Evolutionary conservation across 352 stramenopile genomes (phyloP).

Genomic region (Paralagenidium karlingii): DNA sequence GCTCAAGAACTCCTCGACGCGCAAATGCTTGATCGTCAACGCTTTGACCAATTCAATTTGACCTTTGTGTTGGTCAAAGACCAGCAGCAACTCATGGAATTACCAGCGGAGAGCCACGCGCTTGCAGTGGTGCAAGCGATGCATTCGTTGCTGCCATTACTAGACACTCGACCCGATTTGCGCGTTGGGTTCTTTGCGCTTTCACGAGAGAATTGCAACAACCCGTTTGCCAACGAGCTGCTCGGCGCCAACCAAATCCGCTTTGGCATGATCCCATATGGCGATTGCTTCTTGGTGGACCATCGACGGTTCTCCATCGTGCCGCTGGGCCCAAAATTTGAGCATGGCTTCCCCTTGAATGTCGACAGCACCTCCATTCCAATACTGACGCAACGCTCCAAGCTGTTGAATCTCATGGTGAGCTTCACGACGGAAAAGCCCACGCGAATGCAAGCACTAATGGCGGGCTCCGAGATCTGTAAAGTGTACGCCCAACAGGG

Average conservation of each 20-base stretch:
- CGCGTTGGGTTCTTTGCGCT: constrained; percentile 30
- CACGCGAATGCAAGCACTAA: constrained; percentile 42
- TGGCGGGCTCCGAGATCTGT: constrained; percentile 32
- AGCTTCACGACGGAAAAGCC: constrained; percentile 56
- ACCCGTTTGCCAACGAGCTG: constrained; percentile 14
- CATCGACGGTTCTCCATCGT: constrained; percentile 28
- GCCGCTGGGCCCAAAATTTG: constrained; percentile 38
- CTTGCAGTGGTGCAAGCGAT: constrained; percentile 22
- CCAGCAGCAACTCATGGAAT: constrained; percentile 13
- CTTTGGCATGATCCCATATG: constrained; percentile 47
- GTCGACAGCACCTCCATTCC: constrained; percentile 17
- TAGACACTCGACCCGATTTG: constrained; percentile 7
- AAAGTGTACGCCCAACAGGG: constrained; percentile 9
- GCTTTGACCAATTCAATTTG: no score
- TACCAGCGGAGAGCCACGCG: constrained; percentile 23
- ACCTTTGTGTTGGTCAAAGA: constrained; percentile 29
- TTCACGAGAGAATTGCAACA: constrained; percentile 45
- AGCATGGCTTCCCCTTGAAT: constrained; percentile 48
- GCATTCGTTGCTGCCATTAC: constrained; percentile 9
- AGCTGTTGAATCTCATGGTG: constrained; percentile 48
- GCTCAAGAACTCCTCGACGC: no score
- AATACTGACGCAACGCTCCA: constrained; percentile 8
- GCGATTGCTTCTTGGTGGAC: constrained; percentile 44
- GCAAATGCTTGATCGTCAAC: no score
- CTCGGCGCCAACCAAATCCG: constrained; percentile 15